These are phyloP conservation scores for Pseudogymnoascus sp. DNA, from an alignment of 2,329 filamentous ascomycete genomes.

Conservation along the genomic window DNA sequence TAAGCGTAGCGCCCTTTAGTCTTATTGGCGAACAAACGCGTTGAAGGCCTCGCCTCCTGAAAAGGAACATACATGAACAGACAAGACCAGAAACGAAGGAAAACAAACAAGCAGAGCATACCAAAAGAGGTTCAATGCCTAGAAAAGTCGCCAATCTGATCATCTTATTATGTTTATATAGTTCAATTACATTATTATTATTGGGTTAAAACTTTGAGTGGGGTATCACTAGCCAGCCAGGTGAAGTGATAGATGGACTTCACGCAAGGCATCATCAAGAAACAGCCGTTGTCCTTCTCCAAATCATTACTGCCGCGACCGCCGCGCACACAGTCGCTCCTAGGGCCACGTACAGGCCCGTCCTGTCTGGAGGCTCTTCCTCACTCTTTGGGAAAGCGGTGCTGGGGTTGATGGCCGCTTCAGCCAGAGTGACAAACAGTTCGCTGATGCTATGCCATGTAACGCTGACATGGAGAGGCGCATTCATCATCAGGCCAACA, in stretches of 20 bases:
- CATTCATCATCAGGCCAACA: slow-evolving; percentile 72
- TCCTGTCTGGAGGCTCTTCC: slow-evolving; percentile 75
- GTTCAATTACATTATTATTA: slow-evolving; percentile 8
- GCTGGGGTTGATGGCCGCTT: slow-evolving; percentile 83
- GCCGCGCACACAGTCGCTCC: slow-evolving; percentile 61
- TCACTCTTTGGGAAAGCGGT: slow-evolving; percentile 84
- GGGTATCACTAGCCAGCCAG: slow-evolving; percentile 1
- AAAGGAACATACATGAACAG: background rate
- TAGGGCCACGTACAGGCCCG: slow-evolving; percentile 76
- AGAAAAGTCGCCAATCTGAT: background rate
- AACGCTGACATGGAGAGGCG: slow-evolving; percentile 88
- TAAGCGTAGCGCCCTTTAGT: background rate
- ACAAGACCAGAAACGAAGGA: background rate
- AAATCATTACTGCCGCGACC: slow-evolving; percentile 57
- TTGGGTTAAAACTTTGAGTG: slow-evolving; percentile 1
- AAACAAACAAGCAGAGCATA: background rate
- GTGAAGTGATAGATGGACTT: background rate
- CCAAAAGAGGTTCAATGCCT: background rate
- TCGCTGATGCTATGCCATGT: slow-evolving; percentile 92
- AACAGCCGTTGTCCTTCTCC: slow-evolving; percentile 34
- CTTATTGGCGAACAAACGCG: slow-evolving; percentile 9
- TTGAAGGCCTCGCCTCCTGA: slow-evolving; percentile 8
- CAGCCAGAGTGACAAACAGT: slow-evolving; percentile 83
- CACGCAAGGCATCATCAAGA: slow-evolving; percentile 16
- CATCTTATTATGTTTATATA: slow-evolving; percentile 1